phyloP scores from a whole-genome alignment of 495 filamentous ascomycete species.

The Hypoxylon crocopeplum region DNA sequence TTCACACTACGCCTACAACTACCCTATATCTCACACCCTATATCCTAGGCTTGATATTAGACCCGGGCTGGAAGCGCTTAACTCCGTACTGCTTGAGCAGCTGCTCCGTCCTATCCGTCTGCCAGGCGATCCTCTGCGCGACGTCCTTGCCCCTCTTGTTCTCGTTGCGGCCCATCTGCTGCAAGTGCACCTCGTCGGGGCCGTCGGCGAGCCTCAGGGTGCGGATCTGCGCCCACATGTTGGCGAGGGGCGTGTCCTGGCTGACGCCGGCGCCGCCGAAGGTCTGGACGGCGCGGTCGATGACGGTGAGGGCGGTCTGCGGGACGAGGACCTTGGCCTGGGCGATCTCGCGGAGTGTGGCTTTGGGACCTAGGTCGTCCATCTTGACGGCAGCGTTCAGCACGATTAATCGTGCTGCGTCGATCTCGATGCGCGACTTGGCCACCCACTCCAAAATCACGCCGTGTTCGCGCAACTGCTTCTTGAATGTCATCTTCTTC shows the following conservation, averaged over 20 bases:
- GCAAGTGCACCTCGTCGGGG: slow-evolving; percentile 91
- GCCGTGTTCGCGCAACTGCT: slow-evolving; percentile 79
- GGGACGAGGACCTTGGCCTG: slow-evolving; percentile 88
- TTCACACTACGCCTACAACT: no score
- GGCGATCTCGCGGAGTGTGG: slow-evolving; percentile 82
- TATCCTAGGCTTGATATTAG: slow-evolving; percentile 58
- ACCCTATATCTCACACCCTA: slow-evolving; percentile 40
- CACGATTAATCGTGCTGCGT: slow-evolving; percentile 83
- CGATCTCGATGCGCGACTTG: slow-evolving; percentile 86
- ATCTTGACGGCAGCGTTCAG: slow-evolving; percentile 92
- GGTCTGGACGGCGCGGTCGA: slow-evolving; percentile 86
- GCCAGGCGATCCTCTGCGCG: slow-evolving; percentile 66
- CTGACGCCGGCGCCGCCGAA: slow-evolving; percentile 86
- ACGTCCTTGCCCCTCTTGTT: slow-evolving; percentile 72
- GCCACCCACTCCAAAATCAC: slow-evolving; percentile 95
- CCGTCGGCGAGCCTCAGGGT: slow-evolving; percentile 89
- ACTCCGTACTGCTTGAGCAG: slow-evolving; percentile 69
- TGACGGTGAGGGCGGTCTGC: slow-evolving; percentile 75
- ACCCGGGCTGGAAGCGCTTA: slow-evolving; percentile 53
- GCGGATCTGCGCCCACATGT: slow-evolving; percentile 83
- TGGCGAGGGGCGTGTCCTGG: slow-evolving; percentile 89
- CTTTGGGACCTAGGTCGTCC: slow-evolving; percentile 79
- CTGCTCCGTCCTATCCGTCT: slow-evolving; percentile 68
- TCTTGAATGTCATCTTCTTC: slow-evolving; percentile 83
- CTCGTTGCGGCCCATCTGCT: slow-evolving; percentile 87